Evolutionary conservation across 1,139 yeast species (phyloP), one percentile per base, ranked within the genome.

Genomic region (Arxiozyma bovina): DNA sequence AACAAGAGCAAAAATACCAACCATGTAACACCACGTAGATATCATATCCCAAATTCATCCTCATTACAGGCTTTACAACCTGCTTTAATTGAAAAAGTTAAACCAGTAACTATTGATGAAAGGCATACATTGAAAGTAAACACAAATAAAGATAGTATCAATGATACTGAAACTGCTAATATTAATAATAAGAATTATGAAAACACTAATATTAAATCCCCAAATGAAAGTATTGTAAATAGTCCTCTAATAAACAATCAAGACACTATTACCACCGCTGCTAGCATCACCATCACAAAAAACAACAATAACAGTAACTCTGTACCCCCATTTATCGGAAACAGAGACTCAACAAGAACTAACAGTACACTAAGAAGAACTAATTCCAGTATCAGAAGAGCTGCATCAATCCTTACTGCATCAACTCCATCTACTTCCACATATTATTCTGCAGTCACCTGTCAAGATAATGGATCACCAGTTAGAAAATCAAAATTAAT

Each of bases 381-480:
- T 0, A 66, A 67, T 15, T 68, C 72, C 0, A 67, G 71, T 4
- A 68, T 69, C 18, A 67, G 66, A 54, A 61, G 72, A 53, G 72
- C 72, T 9, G 71, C 71, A 4, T 68, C 72, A 0, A 63, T 61
- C 2, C 58, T 68, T 40, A 63, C 63, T 12, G 54, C 58, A 4
- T 54, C 62, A 11, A 54, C 63, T 30, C 44, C 57, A 18, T 49
- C 53, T 22, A 34, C 53, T 3, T 41, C 46, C 4, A 45, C 53
- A 12, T 51, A 51, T 22, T 45, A 40, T 18, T 23, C 53, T 8
- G n/a, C 50, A 38, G 23, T 41, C 15, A 41, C 50, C 1, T 30
- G 40, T 20, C 44, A 30, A 12, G 45, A 42, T 9, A 43, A 50
- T 45, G 42, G 45, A n/a, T 45, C 42, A 15, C 48, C 48, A 17